Evolutionary conservation across 179 eudicot genomes (phyloP), one percentile per base, ranked within the genome.

Genomic region (Silene coronaria): DNA sequence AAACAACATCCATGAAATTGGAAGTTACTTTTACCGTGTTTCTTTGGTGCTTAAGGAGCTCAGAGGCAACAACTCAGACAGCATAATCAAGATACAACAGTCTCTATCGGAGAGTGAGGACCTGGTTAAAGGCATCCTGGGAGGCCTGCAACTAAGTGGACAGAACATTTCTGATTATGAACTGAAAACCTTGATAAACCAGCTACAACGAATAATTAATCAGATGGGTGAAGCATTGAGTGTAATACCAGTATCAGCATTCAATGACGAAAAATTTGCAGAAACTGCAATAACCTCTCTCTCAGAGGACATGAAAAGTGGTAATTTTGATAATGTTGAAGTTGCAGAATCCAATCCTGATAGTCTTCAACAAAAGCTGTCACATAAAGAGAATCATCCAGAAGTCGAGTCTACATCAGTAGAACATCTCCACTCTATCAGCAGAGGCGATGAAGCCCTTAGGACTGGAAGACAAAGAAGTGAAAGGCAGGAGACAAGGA

Each of bases 21-120:
- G 91, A 61, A 79, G 89, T 81, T 88, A 85, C 65, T 68, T 89
- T 53, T 86, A 93, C 82, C 90, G 93, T 9, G 80, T 77, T 26
- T 83, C 91, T 36, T 80, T 78, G 58, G 86, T 80, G 55, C 85
- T 91, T 61, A 76, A 57, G 82, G 98, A 91, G 82, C 77, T 93
- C 45, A 34, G 78, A 21, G 75, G 78, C 48, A 85, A 62, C 77
- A 21, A 73, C 46, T 79, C 86, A 34, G 75, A 72, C 51, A 76
- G 84, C 36, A 77, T 76, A 61, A 57, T 72, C 53, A 80, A 81
- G 70, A 64, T 80, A 24, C 75, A 89, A 4, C 84, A 77, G 66
- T 88, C 88, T 38, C 74, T 93, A 23, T 79, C 78, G 22, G 80
- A 78, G 84, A 79, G 74, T 67, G 73, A 84, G 6, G 84, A 80